Conservation (phyloP, 163 green algal species). For the Coccomyxa subellipsoidea region DNA sequence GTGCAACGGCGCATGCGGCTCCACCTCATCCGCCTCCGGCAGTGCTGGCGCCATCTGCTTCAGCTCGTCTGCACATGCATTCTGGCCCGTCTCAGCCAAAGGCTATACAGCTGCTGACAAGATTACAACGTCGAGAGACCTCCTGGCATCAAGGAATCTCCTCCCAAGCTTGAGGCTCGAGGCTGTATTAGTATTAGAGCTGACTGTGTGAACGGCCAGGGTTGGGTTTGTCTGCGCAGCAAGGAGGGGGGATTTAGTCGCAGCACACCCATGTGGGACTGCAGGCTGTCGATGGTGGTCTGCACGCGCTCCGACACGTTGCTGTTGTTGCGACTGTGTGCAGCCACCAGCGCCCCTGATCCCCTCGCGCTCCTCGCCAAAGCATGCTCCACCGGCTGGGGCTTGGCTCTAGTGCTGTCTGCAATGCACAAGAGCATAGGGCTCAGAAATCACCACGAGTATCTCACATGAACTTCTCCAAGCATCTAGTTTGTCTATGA, state of each 20-base stretch:
- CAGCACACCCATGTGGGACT: not conserved
- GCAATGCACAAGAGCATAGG: not conserved
- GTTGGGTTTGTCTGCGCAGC: no score
- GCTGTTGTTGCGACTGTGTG: not conserved
- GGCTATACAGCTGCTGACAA: no score
- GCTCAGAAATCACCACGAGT: not conserved
- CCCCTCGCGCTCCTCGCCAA: not conserved
- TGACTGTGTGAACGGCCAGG: no score
- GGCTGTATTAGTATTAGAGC: no score
- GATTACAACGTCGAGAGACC: no score
- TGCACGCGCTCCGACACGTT: not conserved
- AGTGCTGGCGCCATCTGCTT: not conserved
- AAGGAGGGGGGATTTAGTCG: no score
- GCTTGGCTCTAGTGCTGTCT: not conserved
- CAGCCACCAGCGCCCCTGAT: not conserved
- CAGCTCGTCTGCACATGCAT: constrained; percentile 1
- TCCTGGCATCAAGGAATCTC: no score
- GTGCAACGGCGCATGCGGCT: not conserved
- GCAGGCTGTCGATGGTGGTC: constrained; percentile 4
- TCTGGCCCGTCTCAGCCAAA: no score
- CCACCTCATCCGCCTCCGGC: not conserved
- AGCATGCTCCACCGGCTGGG: not conserved
- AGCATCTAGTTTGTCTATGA: no score
- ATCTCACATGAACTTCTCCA: not conserved
- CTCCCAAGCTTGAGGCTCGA: no score